These are phyloP conservation scores for Bruguiera gymnorhiza DNA, from an alignment of 345 rosid species.

Conservation along the genomic window DNA sequence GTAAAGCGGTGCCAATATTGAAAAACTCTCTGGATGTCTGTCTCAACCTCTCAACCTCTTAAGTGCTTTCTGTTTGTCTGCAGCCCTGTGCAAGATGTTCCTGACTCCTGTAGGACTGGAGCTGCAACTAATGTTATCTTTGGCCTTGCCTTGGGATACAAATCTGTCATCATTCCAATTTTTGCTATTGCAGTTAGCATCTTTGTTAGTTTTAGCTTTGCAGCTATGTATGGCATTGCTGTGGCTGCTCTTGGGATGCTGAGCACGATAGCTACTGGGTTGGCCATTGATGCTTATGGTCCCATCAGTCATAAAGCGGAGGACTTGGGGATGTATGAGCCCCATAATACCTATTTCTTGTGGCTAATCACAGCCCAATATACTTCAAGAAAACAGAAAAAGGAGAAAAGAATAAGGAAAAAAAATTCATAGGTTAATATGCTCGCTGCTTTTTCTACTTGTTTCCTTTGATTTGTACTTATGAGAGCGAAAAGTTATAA, in stretches of 20 bases:
- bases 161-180: slow-evolving; percentile 79
- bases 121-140: slow-evolving; percentile 85
- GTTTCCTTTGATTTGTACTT: too few species aligned
- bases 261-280: slow-evolving; percentile 74
- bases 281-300: slow-evolving; percentile 77
- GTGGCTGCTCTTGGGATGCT: slow-evolving; percentile 83
- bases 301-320: slow-evolving; percentile 43
- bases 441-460: too few species aligned
- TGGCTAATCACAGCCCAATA: too few species aligned
- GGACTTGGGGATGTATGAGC: too few species aligned
- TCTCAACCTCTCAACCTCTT: not conserved
- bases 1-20: slow-evolving; percentile 15
- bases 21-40: not conserved
- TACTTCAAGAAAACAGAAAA: too few species aligned
- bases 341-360: too few species aligned
- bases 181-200: slow-evolving; percentile 72
- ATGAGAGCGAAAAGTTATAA: too few species aligned
- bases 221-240: slow-evolving; percentile 85
- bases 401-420: too few species aligned
- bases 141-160: slow-evolving; percentile 86
- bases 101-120: slow-evolving; percentile 57
- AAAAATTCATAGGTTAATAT: too few species aligned
- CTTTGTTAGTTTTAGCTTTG: slow-evolving; percentile 70
- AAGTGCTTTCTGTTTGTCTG: not conserved
- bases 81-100: slow-evolving; percentile 49